Evolutionary conservation across 2,329 filamentous ascomycete species (phyloP).

Genomic region (Chalaropsis thielavioides): DNA sequence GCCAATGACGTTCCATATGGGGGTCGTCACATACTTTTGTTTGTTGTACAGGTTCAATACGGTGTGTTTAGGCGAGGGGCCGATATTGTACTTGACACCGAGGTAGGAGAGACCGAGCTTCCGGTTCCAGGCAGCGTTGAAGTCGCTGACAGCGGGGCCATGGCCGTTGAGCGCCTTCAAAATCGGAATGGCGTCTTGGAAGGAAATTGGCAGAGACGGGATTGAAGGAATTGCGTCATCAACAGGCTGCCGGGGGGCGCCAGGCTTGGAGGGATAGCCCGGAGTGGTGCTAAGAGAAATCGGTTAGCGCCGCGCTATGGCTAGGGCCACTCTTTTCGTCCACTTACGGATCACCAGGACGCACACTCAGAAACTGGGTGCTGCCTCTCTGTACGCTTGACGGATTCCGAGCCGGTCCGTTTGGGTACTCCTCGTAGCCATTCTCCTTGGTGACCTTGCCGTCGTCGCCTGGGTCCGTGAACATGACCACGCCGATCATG

Average conservation of each 20-base stretch:
- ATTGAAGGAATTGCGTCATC: slow-evolving; percentile 64
- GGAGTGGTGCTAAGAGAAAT: slow-evolving; percentile 52
- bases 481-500: slow-evolving; percentile 73
- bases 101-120: slow-evolving; percentile 62
- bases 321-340: neutral
- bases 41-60: slow-evolving; percentile 62
- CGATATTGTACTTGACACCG: slow-evolving; percentile 72
- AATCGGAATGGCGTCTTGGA: slow-evolving; percentile 70
- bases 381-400: slow-evolving; percentile 85
- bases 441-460: slow-evolving; percentile 67
- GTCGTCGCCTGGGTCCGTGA: slow-evolving; percentile 81
- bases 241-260: slow-evolving; percentile 59
- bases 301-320: neutral
- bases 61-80: slow-evolving; percentile 59
- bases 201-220: slow-evolving; percentile 83
- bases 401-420: slow-evolving; percentile 75
- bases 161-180: slow-evolving; percentile 83
- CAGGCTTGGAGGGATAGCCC: slow-evolving; percentile 85
- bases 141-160: slow-evolving; percentile 60
- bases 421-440: slow-evolving; percentile 63
- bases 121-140: slow-evolving; percentile 56
- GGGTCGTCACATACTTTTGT: slow-evolving; percentile 68
- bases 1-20: slow-evolving; percentile 84
- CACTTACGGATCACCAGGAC: slow-evolving; percentile 51
- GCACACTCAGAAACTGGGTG: slow-evolving; percentile 60